phyloP scores from a whole-genome alignment of 139 green algal species.

The Chlorella sp. region DNA sequence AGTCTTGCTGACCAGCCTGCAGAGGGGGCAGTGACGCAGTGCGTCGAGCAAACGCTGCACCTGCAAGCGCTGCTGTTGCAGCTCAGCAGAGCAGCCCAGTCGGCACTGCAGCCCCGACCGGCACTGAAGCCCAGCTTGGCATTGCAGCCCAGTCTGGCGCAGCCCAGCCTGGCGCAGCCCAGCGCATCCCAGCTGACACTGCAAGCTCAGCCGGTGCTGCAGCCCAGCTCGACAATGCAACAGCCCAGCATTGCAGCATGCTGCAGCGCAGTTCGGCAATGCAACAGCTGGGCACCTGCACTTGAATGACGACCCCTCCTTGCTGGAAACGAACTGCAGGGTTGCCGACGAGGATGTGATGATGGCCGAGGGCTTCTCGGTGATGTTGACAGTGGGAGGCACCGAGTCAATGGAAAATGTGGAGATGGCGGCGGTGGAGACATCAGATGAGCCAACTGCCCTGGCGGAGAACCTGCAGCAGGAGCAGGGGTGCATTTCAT shows the following conservation, averaged over 20 bases:
- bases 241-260: not conserved
- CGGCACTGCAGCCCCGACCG: too few relatives aligned
- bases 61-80: not conserved
- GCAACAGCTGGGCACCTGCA: too few relatives aligned
- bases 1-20: constrained; percentile 4
- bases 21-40: too few relatives aligned
- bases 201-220: not conserved
- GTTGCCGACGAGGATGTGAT: not conserved
- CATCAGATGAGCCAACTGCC: too few relatives aligned
- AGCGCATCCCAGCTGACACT: not conserved
- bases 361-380: not conserved
- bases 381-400: constrained; percentile 25
- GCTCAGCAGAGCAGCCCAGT: not conserved
- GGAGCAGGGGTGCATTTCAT: too few relatives aligned
- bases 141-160: not conserved
- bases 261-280: not conserved
- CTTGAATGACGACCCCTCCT: constrained; percentile 24
- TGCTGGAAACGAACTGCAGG: constrained; percentile 14
- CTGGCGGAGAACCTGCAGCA: too few relatives aligned
- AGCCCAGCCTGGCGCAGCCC: not conserved
- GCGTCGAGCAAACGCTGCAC: not conserved
- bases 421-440: not conserved
- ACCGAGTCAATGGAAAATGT: constrained; percentile 38
- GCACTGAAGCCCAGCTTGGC: not conserved
- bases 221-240: not conserved